Evolutionary conservation across 768 basidiomycete species (phyloP), one percentile per base, ranked within the genome.

Genomic region (Mycena belliarum): DNA sequence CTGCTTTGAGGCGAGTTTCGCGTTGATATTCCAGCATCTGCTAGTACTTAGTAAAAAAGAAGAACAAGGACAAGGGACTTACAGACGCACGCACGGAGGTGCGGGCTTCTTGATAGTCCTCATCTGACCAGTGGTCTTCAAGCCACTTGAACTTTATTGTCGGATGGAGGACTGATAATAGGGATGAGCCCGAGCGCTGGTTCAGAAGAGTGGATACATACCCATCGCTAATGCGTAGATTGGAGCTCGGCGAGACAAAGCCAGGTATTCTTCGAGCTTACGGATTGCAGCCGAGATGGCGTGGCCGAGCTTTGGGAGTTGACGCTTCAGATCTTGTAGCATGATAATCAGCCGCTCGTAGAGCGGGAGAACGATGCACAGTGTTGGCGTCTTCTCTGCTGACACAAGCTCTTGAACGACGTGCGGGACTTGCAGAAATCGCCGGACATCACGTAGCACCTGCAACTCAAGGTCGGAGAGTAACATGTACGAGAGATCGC

Each of bases 301-400:
- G 15, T 46, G 42, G 14, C 28, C 45, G n/a, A 59, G 28, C 26
- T 49, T 29, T 2, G 48, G 49, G 16, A 52, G 42, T 15, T 44
- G 20, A 6, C 47, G 16, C 7, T 28, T 29, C 4, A 24, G 49
- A 23, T 60, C 42, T 29, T 52, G 25, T 18, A 66, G 54, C 53
- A 63, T 46, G 24, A 57, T 16, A 15, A 68, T 62, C 8, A 73
- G 61, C 20, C 63, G 6, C 47, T 73, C 69, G 25, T 70, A 73
- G 4, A 67, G 40, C 3, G 69, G 71, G 2, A 75, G 54, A 0
- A 66, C 68, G 23, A 68, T 47, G 3, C 68, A 68, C 0, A 71
- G 64, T 5, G 69, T 72, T 12, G 70, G 71, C 6, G 70, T 71
- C 45, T 68, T 66, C 61, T 73, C 66, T 16, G 64, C 64, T 0